Base-by-base conservation (phyloP, 2,329 filamentous ascomycete species). In the Microdochium nivale region DNA sequence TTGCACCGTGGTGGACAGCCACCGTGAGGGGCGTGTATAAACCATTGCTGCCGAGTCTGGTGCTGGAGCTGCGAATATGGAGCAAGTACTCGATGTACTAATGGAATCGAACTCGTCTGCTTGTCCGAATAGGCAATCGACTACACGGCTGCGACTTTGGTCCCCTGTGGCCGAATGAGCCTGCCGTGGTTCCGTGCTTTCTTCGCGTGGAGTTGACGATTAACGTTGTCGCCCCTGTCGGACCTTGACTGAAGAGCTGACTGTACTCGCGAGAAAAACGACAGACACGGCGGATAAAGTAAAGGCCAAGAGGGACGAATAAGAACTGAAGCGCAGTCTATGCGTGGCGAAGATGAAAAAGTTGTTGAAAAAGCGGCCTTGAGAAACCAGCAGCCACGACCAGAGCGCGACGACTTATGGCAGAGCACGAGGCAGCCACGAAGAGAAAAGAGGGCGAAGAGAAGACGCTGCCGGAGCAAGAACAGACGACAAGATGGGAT, bases 21-120 rank as follows among this genome's bases (percentile, higher is more conserved):
- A 54, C 51, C 56, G 52, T 52, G 52, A 54, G 46, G 56, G 56
- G 47, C 54, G 54, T 51, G 40, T 44, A 3, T 16, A 44, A 53
- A 54, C 53, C 37, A 50, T 51, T 52, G 53, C 25, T 32, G 25
- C 48, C 30, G 48, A 49, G 8, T n/a, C 19, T 23, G 3, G 9
- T 44, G 16, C 9, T n/a, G n/a, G 4, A 11, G n/a, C 23, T 19
- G 40, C 16, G 9, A 23, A n/a, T n/a, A n/a, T n/a, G n/a, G n/a
- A n/a, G n/a, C n/a, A n/a, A 30, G 27, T 30, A 11, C 27, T 11
- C 27, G 27, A 5, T 30, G 27, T 30, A 30, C 5, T 11, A 30
- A 30, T 30, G 27, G 5, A 30, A 30, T 30, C 27, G 27, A 30
- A 30, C 5, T 5, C 27, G 5, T 30, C 11, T 30, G 27, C 27